Evolutionary conservation across 176 grass and related monocot genomes (phyloP).

Genomic region (barley (Hordeum vulgare)): DNA sequence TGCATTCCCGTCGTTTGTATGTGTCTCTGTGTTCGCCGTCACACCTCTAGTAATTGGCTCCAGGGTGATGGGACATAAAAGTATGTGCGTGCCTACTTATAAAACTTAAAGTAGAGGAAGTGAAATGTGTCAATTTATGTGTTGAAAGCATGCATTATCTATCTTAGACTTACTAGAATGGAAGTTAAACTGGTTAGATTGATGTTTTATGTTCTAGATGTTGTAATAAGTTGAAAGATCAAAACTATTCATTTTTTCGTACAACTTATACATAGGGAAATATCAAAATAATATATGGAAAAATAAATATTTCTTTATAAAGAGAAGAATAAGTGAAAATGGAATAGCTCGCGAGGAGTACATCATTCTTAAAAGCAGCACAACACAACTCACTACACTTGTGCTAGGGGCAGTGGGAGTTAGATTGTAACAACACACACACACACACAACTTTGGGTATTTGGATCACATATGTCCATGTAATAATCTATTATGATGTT

Average conservation of each 20-base stretch:
- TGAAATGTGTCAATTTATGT: no score
- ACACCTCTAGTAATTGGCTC: no score
- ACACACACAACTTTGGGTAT: accelerated
- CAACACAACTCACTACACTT: neutral
- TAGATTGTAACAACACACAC: neutral
- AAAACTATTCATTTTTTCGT: neutral
- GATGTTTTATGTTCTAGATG: neutral
- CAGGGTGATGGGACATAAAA: no score
- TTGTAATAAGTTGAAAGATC: neutral
- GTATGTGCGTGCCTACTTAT: no score
- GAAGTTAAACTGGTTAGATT: neutral
- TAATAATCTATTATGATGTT: neutral
- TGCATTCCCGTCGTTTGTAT: no score
- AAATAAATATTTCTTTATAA: neutral
- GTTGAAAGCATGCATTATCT: no score
- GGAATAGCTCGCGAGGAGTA: neutral
- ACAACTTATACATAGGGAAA: neutral
- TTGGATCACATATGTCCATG: neutral
- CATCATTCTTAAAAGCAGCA: neutral
- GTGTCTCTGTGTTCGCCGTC: no score
- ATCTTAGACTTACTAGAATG: no score
- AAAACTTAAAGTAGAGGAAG: no score
- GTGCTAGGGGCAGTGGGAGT: neutral
- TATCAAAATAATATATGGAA: neutral
- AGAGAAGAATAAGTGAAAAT: no score